Evolutionary conservation across 1,284 basidiomycete genomes (phyloP), one percentile per base, ranked within the genome.

Genomic region (Cronartium ribicola): DNA sequence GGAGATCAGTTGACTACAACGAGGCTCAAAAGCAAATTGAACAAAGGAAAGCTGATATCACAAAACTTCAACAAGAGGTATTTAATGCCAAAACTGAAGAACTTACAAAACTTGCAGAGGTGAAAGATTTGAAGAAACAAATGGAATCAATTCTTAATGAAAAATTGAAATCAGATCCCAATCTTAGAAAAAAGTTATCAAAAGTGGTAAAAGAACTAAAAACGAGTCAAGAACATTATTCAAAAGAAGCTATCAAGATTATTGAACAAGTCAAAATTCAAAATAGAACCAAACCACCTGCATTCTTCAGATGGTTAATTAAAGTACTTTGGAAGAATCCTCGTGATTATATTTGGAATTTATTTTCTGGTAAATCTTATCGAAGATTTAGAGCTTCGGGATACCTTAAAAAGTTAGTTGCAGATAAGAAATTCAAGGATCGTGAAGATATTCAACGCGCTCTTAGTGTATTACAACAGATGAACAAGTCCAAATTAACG

Each of bases 1-100:
- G 51, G 51, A 55, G 51, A 55, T 55, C 51, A 55, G 51, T 55
- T 20, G 51, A 55, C 29, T 29, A 55, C 51, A 7, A 55, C n/a
- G 5, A 55, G n/a, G n/a, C 51, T 13, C n/a, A 55, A 20, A n/a
- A 55, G n/a, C n/a, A 17, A 20, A 2, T 55, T 8, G 8, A 55
- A 6, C 6, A 55, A 10, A 11, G 4, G 51, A 55, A n/a, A n/a
- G 29, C 0, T 29, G 2, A 55, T 20, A 10, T 55, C n/a, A n/a
- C n/a, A n/a, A n/a, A 4, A 55, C 51, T 55, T 7, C 5, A 29
- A 17, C n/a, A n/a, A 20, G 4, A 55, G 29, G n/a, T n/a, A 7
- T 29, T 20, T 8, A n/a, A 55, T 20, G 8, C 29, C 11, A n/a
- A 55, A 55, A 20, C 51, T 20, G 51, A 55, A 55, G 51, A 55